These are phyloP conservation scores for Bryoerythrophyllum caledonicum DNA, from an alignment of 225 moss, liverwort and hornwort species.

Conservation along the genomic window DNA sequence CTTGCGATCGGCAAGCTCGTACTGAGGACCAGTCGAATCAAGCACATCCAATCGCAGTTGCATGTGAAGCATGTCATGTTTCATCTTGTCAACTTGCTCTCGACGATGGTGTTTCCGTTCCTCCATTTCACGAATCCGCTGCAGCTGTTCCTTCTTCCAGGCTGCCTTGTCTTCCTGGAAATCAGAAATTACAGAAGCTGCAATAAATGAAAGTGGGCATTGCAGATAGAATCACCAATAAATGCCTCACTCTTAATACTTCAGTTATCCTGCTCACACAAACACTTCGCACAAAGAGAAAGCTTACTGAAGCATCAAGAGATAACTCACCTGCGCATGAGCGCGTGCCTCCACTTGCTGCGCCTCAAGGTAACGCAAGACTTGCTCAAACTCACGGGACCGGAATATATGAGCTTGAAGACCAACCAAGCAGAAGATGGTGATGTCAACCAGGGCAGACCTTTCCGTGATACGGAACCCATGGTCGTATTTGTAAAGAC, in stretches of 20 bases:
- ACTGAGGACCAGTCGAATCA: conserved; percentile 80
- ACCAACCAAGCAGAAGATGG: conserved; percentile 87
- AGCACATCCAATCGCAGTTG: conserved; percentile 84
- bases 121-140: conserved; percentile 79
- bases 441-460: conserved; percentile 94
- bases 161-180: conserved; percentile 87
- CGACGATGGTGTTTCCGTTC: conserved; percentile 80
- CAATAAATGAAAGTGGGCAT: conserved; percentile 2
- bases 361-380: conserved; percentile 87
- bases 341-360: conserved; percentile 97
- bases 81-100: conserved; percentile 96
- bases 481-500: conserved; percentile 89
- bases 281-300: background rate
- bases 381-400: conserved; percentile 96
- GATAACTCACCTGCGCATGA: conserved; percentile 69
- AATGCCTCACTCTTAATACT: background rate
- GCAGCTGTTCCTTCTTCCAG: conserved; percentile 97
- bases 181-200: conserved; percentile 8
- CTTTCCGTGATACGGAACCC: conserved; percentile 93
- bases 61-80: conserved; percentile 87
- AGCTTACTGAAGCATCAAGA: background rate
- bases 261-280: conserved; percentile 3
- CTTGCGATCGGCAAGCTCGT: conserved; percentile 75
- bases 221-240: background rate
- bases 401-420: conserved; percentile 89